Evolutionary conservation across 768 basidiomycete genomes (phyloP).

Genomic region (Tylopilus balloui): DNA sequence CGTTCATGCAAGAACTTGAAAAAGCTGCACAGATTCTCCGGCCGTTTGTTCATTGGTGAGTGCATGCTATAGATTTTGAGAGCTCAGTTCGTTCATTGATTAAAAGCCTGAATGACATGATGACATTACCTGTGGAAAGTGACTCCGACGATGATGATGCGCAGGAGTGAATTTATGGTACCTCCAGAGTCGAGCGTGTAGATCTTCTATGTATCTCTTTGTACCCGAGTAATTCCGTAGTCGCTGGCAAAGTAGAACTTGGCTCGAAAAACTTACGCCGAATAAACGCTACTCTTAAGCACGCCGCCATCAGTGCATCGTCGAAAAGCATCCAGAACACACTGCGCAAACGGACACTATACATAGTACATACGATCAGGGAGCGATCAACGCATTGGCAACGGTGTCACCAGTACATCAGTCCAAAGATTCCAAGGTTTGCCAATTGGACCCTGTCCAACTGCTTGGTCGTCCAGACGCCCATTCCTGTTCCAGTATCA

Average conservation of each 20-base stretch:
- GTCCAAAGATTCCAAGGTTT: not conserved
- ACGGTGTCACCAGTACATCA: slow-evolving; percentile 9
- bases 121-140: slow-evolving; percentile 46
- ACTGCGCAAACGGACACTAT: not conserved
- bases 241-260: too few relatives aligned
- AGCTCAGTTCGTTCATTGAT: slow-evolving; percentile 1
- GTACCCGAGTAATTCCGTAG: not conserved
- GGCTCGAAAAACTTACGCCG: too few relatives aligned
- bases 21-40: slow-evolving; percentile 50
- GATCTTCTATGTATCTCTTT: slow-evolving; percentile 2
- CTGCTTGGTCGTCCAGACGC: not conserved
- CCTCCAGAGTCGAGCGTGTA: not conserved
- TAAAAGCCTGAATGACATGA: slow-evolving; percentile 64
- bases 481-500: not conserved
- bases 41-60: slow-evolving; percentile 80
- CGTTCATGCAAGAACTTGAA: slow-evolving; percentile 62
- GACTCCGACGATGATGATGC: slow-evolving; percentile 9
- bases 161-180: slow-evolving; percentile 3
- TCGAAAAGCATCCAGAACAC: too few relatives aligned
- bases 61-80: not conserved
- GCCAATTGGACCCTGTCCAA: slow-evolving; percentile 9
- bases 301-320: too few relatives aligned
- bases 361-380: not conserved
- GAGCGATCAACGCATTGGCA: slow-evolving; percentile 18
- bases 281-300: too few relatives aligned